Evolutionary conservation across 1,284 basidiomycete species (phyloP), one percentile per base, ranked within the genome.

Genomic region (Fomitopsis palustris): DNA sequence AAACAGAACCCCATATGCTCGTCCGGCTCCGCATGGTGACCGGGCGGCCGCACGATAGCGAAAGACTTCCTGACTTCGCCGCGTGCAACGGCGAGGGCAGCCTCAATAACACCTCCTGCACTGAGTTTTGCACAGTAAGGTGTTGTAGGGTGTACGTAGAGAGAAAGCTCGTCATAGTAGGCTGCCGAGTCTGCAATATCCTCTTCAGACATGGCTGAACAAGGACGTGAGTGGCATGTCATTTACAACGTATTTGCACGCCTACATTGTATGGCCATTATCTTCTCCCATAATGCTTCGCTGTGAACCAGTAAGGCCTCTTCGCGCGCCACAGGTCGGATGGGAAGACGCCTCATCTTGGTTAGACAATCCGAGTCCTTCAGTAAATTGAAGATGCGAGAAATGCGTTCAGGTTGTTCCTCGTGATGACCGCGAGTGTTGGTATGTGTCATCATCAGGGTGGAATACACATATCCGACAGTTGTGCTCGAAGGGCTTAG

Each of bases 1-100:
- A 99, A 96, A 75, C 97, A 99, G 75, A 99, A 99, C 0, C 97
- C 97, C 93, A 98, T 98, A 69, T 95, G 92, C 71, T 95, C 92
- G 64, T 96, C 90, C 1, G 97, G 97, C 74, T 99, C 97, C 19
- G 97, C 96, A 69, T 99, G 97, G 72, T 99, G 97, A 0, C 97
- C 97, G 0, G 97, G 97, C 10, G 97, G 97, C 25, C 97, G 85
- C 37, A 99, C 94, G 64, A 99, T 94, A 1, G 97, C 97, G 69
- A 99, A 92, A 0, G 93, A 84, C 70, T 96, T 98, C 65, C 88
- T 83, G 37, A 98, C 81, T 64, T 87, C 81, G 4, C 88, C 87
- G 27, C 86, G 83, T 39, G 93, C 95, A 27, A 99, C 96, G 1
- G 93, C 88, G 17, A 95, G 79, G 69, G 88, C 86, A 7, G 95